Evolutionary conservation across 129 eudicot genomes (phyloP).

Genomic region (Calendula officinalis): DNA sequence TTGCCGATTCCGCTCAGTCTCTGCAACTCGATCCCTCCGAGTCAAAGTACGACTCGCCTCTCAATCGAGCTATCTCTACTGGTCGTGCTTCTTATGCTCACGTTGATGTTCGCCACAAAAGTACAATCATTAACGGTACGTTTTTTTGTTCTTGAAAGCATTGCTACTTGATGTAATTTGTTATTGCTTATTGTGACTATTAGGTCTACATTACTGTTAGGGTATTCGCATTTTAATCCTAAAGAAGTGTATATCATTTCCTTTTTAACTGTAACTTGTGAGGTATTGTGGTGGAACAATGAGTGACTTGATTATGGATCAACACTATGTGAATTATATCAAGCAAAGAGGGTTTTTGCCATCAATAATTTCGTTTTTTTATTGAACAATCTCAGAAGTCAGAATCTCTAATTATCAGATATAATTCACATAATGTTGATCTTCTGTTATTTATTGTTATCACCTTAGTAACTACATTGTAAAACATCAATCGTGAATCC

Average conservation of each 20-base stretch:
- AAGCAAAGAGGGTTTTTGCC: no score
- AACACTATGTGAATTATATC: no score
- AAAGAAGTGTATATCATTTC: no score
- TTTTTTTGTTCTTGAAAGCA: neutral
- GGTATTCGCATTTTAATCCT: neutral
- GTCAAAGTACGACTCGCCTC: slow-evolving; percentile 41
- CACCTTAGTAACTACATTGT: neutral
- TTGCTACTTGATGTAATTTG: slow-evolving; percentile 1
- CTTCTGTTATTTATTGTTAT: neutral
- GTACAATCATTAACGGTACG: slow-evolving; percentile 47
- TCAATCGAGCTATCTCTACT: slow-evolving; percentile 50
- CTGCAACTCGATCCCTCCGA: slow-evolving; percentile 45
- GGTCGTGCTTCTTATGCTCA: slow-evolving; percentile 72
- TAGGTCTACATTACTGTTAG: neutral
- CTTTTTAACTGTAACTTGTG: no score
- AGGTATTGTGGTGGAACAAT: no score
- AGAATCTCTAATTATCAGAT: neutral
- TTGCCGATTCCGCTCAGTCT: slow-evolving; percentile 62
- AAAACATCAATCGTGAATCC: neutral
- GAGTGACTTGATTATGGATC: no score
- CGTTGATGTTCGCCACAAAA: slow-evolving; percentile 56
- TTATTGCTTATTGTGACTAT: neutral
- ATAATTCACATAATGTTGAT: no score
- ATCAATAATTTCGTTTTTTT: neutral
- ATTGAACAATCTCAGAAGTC: no score